Evolutionary conservation across 2,329 filamentous ascomycete species (phyloP), one percentile per base, ranked within the genome.

Genomic region (Aspergillus transmontanensis): DNA sequence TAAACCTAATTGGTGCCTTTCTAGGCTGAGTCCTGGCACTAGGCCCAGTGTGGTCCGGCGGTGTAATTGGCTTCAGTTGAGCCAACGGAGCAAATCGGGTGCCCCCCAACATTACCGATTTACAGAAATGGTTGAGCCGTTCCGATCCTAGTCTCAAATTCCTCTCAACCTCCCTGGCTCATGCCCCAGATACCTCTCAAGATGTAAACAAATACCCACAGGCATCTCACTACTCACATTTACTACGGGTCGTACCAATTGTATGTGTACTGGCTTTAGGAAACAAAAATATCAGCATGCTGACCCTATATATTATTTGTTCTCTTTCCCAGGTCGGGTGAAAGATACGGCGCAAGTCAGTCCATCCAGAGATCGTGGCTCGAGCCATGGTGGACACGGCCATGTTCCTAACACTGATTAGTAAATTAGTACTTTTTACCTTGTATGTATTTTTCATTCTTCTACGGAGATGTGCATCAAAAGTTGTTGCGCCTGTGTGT

Each of bases 291-390:
- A 14, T 26, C 23, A 46, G 16, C 7, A 41, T 41, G 39, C 7
- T 41, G 19, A 6, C 34, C 14, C 16, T 36, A 36, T 41, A 41
- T n/a, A 41, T 41, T 41, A 41, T n/a, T 41, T 41, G 7, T 41
- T n/a, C 19, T 41, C n/a, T 19, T 4, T 41, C 36, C 36, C 6
- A 41, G 39, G 39, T n/a, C 6, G 16, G 39, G 6, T 41, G 19
- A 19, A 41, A 41, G 39, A 19, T 41, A 36, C 34, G 70, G 21
- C 71, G 67, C 23, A 90, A 89, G 67, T 98, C 95, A 16, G 93
- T 92, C 0, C 96, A 99, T 78, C 95, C 95, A 12, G 95, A 99
- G 73, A 95, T 99, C 66, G 93, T 99, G 67, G 95, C 94, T n/a
- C 87, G 95, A 68, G 95, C 95, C 6, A 96, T 93, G 19, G 91